Evolutionary conservation across 345 rosid genomes (phyloP), one percentile per base, ranked within the genome.

Genomic region (Acer saccharum): DNA sequence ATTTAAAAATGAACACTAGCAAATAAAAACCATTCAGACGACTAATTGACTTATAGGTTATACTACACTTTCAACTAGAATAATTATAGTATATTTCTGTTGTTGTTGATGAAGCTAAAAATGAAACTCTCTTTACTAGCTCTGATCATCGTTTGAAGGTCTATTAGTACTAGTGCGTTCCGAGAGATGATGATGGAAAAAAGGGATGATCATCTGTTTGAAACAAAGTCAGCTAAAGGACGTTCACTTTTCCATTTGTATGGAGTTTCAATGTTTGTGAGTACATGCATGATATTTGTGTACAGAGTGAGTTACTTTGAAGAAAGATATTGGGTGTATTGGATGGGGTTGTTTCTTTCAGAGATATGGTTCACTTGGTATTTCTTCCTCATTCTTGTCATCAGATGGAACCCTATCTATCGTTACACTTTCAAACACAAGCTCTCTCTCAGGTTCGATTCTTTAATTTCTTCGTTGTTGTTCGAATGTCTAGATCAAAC

Each of bases 331-430:
- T 35, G 78, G 78, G 46, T 52, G 62, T 35, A 35, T 35, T 82
- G 85, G 85, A 17, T 62, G 27, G 80, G 82, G 11, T 29, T 82
- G 80, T 72, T 79, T 14, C 6, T 79, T 14, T 54, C 85, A 0
- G 82, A 82, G 69, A 32, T 82, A 7, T 67, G 61, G 63, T 76
- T 82, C 55, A 46, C 75, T 58, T 68, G 57, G 17, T 76, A 57
- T 13, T 82, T 80, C 80, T 69, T 79, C 35, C 44, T 69, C 23
- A 60, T 63, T 14, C 65, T 60, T 41, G 54, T 79, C 20, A n/a
- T 21, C 64, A 72, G 85, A 18, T 82, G 80, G 80, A 76, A 72
- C 13, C 29, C 76, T 16, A 7, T 73, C 20, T 16, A 10, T 20
- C 39, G 29, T n/a, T 16, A 23, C 27, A 78, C 85, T 55, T 79